A percentile compares a stretch with the other conserved stretches of the same genome.
phyloP scores from a whole-genome alignment of 345 rosid genomes.

The Camelina neglecta region DNA sequence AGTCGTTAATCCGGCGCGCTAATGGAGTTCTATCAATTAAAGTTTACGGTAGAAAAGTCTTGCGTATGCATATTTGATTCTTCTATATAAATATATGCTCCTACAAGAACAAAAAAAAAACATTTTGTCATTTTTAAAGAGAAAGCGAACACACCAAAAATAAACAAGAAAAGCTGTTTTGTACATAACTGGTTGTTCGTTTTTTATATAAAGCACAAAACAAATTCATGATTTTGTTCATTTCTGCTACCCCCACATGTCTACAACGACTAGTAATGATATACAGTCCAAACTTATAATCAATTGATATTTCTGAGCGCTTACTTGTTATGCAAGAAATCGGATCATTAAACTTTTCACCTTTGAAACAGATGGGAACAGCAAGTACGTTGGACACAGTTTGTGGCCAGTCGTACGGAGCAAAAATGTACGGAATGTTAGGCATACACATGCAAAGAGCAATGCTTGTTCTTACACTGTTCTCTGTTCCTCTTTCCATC shows the following conservation, averaged over 20 bases:
- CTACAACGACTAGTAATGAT: background rate
- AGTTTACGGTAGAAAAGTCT: background rate
- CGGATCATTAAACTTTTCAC: background rate
- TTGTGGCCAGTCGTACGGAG: slow-evolving; percentile 77
- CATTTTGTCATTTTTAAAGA: slow-evolving; percentile 19
- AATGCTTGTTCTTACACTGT: slow-evolving; percentile 55
- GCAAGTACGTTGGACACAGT: slow-evolving; percentile 72
- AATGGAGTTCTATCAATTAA: background rate
- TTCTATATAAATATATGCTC: too few relatives aligned
- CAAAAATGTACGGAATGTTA: slow-evolving; percentile 67
- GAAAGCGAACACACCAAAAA: slow-evolving; percentile 19
- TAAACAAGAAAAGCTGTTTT: too few relatives aligned
- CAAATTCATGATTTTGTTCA: too few relatives aligned
- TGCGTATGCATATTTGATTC: too few relatives aligned
- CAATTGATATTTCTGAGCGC: background rate
- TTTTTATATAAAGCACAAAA: too few relatives aligned
- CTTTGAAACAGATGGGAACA: slow-evolving; percentile 56
- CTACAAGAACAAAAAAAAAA: background rate
- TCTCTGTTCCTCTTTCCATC: slow-evolving; percentile 59
- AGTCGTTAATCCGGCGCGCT: too few relatives aligned
- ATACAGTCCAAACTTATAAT: background rate
- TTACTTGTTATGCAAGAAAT: slow-evolving; percentile 24
- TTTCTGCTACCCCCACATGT: slow-evolving; percentile 6
- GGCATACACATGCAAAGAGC: slow-evolving; percentile 71
- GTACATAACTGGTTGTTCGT: background rate